phyloP scores from a whole-genome alignment of 2,329 filamentous ascomycete genomes.

The Cordyceps cicadae region DNA sequence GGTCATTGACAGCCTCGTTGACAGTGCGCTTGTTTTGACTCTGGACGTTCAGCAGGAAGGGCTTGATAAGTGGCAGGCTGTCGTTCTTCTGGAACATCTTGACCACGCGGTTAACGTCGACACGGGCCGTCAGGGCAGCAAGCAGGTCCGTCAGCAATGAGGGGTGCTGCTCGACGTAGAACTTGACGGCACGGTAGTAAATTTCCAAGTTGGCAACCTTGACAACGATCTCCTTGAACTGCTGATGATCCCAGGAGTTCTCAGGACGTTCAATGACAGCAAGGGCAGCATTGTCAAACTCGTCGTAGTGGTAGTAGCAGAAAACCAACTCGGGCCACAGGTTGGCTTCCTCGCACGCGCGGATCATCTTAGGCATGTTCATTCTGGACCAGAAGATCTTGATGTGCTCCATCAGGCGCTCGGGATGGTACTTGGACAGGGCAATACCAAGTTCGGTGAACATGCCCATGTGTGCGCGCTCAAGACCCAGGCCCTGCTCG shows the following conservation, averaged over 20 bases:
- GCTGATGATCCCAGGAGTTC: conserved; percentile 98
- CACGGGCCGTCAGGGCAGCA: conserved; percentile 81
- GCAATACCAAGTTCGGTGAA: conserved; percentile 92
- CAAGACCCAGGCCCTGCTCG: conserved; percentile 88
- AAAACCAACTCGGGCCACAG: conserved; percentile 97
- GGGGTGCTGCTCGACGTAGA: conserved; percentile 95
- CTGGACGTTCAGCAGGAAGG: conserved; percentile 94
- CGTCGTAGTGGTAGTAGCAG: conserved; percentile 96
- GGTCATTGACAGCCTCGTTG: conserved; percentile 95
- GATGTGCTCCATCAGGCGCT: conserved; percentile 95
- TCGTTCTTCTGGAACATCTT: conserved; percentile 98
- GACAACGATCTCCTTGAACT: conserved; percentile 97
- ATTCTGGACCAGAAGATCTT: conserved; percentile 98
- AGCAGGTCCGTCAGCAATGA: conserved; percentile 92
- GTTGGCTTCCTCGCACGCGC: conserved; percentile 85
- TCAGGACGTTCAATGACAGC: conserved; percentile 97
- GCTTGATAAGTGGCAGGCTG: conserved; percentile 96
- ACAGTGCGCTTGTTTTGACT: conserved; percentile 96
- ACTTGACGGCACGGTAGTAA: conserved; percentile 94
- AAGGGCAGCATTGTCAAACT: conserved; percentile 93
- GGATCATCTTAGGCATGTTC: conserved; percentile 96
- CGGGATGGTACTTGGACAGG: conserved; percentile 88
- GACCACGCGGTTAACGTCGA: conserved; percentile 98
- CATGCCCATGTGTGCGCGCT: conserved; percentile 92
- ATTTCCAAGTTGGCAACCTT: conserved; percentile 99